Conservation (phyloP, 129 eudicot genomes). For the Lactuca sativa region DNA sequence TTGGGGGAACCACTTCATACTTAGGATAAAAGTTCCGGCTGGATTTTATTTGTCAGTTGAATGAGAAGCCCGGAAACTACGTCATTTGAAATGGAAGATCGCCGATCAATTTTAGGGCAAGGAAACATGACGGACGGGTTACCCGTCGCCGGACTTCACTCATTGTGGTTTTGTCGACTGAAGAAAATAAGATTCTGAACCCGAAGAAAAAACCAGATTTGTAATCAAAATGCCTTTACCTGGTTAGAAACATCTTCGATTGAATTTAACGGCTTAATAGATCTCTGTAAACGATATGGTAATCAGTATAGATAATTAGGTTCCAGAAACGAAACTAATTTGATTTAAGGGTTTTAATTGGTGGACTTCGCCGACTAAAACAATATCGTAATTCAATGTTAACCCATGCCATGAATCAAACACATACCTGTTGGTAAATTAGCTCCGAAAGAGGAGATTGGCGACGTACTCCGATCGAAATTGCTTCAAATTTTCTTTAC, state of each 20-base stretch:
- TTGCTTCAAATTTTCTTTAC: background rate
- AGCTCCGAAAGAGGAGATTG: background rate
- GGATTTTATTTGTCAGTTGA: background rate
- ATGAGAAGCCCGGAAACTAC: background rate
- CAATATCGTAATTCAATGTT: constrained; percentile 1
- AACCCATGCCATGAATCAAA: constrained; percentile 11
- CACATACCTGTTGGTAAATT: constrained; percentile 13
- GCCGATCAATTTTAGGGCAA: constrained; percentile 11
- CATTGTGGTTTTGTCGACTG: background rate
- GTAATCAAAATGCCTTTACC: constrained; percentile 39
- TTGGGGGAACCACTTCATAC: background rate
- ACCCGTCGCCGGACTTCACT: background rate
- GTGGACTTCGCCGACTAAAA: background rate
- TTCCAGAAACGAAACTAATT: constrained; percentile 8
- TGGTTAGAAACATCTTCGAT: constrained; percentile 79
- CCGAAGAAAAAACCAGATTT: constrained; percentile 20
- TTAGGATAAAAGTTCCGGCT: no score
- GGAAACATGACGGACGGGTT: background rate
- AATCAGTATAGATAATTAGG: background rate
- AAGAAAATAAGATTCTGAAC: background rate
- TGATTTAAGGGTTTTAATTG: constrained; percentile 16
- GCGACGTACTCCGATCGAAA: background rate
- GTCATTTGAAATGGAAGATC: background rate
- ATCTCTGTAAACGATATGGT: constrained; percentile 31
- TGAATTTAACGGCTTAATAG: constrained; percentile 2